Percentiles rank a stretch among this genome's conserved stretches.
These are phyloP conservation scores for Piromyces sp. DNA, from an alignment of 192 early-diverging fungal species.

Conservation along the genomic window DNA sequence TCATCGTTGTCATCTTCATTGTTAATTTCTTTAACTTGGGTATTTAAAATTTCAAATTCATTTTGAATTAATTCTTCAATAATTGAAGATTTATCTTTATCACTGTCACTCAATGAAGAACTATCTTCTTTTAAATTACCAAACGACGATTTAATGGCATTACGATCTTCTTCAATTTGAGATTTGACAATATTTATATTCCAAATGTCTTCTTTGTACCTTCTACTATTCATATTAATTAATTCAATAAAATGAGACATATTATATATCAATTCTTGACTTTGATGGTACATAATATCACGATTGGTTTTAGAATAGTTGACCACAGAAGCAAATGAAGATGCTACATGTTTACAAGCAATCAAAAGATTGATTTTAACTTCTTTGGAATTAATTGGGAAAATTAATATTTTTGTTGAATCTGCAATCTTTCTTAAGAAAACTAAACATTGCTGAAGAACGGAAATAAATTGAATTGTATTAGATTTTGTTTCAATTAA, in stretches of 20 bases:
- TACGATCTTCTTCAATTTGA: not conserved
- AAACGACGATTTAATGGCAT: not conserved
- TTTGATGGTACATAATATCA: not conserved
- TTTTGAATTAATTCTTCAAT: not conserved
- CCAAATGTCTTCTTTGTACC: not conserved
- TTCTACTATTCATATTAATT: not conserved
- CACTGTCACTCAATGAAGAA: not conserved
- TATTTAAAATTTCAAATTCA: not conserved
- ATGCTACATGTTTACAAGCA: not conserved
- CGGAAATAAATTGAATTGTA: not conserved
- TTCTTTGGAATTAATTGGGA: not conserved
- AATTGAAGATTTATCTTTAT: not conserved
- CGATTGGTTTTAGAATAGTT: not conserved
- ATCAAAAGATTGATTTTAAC: not conserved
- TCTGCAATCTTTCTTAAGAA: not conserved
- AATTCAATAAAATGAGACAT: not conserved
- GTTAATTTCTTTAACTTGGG: not conserved
- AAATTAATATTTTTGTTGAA: not conserved
- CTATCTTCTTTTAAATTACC: not conserved
- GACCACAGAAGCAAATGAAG: not conserved
- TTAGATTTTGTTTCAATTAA: not conserved
- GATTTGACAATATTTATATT: not conserved
- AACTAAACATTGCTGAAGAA: not conserved
- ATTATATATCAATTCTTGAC: not conserved
- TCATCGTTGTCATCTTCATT: not conserved